Evolutionary conservation across 208 protist genomes (phyloP).

Genomic region (Kentomonas sorsogonicus): DNA sequence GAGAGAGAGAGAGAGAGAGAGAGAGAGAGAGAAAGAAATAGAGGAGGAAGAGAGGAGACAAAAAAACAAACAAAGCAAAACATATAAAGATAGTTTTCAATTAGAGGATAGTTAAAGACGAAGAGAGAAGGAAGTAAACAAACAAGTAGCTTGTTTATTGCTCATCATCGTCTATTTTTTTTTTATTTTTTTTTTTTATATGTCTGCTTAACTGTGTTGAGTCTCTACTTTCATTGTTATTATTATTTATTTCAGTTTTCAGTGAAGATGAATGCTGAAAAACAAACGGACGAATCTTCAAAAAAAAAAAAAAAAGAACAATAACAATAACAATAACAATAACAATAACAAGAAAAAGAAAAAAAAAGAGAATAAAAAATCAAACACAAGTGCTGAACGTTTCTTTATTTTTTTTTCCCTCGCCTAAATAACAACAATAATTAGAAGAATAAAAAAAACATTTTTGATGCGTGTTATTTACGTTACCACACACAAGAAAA

Average conservation of each 20-base stretch:
- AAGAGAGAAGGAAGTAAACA: not conserved
- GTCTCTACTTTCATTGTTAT: no score
- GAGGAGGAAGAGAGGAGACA: no score
- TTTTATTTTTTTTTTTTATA: no score
- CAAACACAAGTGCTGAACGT: not conserved
- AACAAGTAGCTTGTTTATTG: no score
- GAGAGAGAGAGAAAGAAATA: no score
- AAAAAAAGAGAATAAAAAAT: slow-evolving; percentile 9
- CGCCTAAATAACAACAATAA: no score
- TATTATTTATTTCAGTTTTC: no score
- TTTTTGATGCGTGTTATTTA: not conserved
- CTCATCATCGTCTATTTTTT: no score
- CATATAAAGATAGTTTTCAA: not conserved
- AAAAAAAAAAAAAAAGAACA: not conserved
- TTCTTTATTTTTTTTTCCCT: slow-evolving; percentile 6
- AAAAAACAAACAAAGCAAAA: no score
- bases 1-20: not conserved
- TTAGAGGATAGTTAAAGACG: slow-evolving; percentile 19
- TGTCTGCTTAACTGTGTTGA: no score
- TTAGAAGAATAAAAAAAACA: not conserved
- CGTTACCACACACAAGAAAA: slow-evolving; percentile 5
- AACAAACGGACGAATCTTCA: no score
- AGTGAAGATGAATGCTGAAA: no score
- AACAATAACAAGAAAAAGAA: not conserved
- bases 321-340: not conserved